Evolutionary conservation across 495 filamentous ascomycete genomes (phyloP), one percentile per base, ranked within the genome.

Genomic region (Cetradonia linearis): DNA sequence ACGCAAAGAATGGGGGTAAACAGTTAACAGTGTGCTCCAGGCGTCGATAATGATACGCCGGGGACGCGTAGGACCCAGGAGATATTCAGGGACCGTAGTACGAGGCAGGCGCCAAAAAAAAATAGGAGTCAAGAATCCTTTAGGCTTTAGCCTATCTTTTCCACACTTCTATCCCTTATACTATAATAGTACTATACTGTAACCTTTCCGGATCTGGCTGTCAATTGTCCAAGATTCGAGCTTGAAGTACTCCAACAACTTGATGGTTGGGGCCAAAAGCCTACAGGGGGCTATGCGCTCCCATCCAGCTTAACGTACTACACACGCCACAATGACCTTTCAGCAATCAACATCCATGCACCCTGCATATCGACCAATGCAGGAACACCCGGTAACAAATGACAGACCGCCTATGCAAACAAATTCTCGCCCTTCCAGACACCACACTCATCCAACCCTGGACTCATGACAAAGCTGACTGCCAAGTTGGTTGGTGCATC

Each of bases 91-190:
- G n/a, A n/a, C n/a, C n/a, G n/a, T n/a, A n/a, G 50, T 36, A 34
- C 50, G 50, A 34, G 50, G n/a, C 18, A 25, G 18, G 13, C 31
- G 50, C n/a, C 11, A 20, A 54, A 54, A 54, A 54, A 33, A 54
- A 30, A 31, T n/a, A 46, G 1, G 2, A 20, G 42, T n/a, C n/a
- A n/a, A n/a, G n/a, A n/a, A n/a, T n/a, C n/a, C n/a, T n/a, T n/a
- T n/a, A n/a, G n/a, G n/a, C n/a, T n/a, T n/a, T n/a, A n/a, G n/a
- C n/a, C n/a, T n/a, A n/a, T n/a, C n/a, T n/a, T n/a, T n/a, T n/a
- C n/a, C n/a, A n/a, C n/a, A n/a, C n/a, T n/a, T n/a, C n/a, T n/a
- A n/a, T n/a, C n/a, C n/a, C n/a, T n/a, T n/a, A n/a, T n/a, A n/a
- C n/a, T n/a, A n/a, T n/a, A n/a, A n/a, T n/a, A n/a, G n/a, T n/a